These are phyloP conservation scores for Pichia deserticola DNA, from an alignment of 805 yeast genomes.

Conservation along the genomic window DNA sequence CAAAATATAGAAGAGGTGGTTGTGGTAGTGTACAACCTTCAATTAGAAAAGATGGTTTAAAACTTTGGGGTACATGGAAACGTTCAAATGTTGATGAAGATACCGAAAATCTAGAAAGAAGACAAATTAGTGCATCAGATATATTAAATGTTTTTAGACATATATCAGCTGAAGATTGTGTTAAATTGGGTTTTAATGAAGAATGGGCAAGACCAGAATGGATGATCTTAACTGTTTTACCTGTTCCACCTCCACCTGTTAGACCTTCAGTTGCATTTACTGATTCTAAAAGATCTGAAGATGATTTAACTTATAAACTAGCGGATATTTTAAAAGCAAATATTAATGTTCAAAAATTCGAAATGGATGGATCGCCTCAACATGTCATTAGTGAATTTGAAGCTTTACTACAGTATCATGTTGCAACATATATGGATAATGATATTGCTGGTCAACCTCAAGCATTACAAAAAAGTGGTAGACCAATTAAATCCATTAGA, in stretches of 20 bases:
- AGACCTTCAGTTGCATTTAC: conserved; percentile 98
- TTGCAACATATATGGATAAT: conserved; percentile 98
- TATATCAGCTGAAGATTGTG: conserved; percentile 77
- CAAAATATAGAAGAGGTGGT: conserved; percentile 66
- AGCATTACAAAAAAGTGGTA: conserved; percentile 96
- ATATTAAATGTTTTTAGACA: conserved; percentile 88
- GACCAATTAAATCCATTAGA: conserved; percentile 96
- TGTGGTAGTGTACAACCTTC: conserved; percentile 98
- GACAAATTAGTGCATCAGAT: conserved; percentile 81
- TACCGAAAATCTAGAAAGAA: conserved; percentile 84
- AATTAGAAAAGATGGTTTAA: conserved; percentile 90
- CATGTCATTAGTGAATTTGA: conserved; percentile 97
- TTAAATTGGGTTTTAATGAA: conserved; percentile 79
- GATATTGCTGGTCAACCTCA: conserved; percentile 99
- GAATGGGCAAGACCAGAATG: conserved; percentile 99
- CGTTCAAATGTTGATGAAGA: conserved; percentile 71
- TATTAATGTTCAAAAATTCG: conserved; percentile 92
- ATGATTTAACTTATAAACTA: conserved; percentile 94
- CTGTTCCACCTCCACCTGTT: conserved; percentile 99
- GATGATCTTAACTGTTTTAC: conserved; percentile 94
- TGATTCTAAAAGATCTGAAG: conserved; percentile 98
- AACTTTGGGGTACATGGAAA: conserved; percentile 98
- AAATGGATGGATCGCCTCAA: conserved; percentile 98
- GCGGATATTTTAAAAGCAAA: conserved; percentile 97
- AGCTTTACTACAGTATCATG: conserved; percentile 90